Evolutionary conservation across 352 stramenopile species (phyloP), one percentile per base, ranked within the genome.

Genomic region (Globisporangium alternatum): DNA sequence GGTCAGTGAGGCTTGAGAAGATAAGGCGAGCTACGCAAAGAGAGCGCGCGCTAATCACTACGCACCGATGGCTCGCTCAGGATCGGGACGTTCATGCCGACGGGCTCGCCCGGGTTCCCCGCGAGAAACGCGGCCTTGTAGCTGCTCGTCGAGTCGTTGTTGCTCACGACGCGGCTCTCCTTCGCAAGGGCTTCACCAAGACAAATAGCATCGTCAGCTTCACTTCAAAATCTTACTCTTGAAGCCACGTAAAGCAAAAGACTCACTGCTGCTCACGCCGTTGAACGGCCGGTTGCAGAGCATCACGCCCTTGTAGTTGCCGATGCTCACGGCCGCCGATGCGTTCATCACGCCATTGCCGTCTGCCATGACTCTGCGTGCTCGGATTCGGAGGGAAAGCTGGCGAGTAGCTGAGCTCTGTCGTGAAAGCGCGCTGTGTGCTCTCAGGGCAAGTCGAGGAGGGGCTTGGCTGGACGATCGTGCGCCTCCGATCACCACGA

Each of bases 271-370:
- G 62, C 74, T 88, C 57, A 92, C 86, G 52, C 90, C 90, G 51
- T 94, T 95, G 80, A 98, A 98, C 15, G 93, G 93, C 22, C 93
- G 76, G 72, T 98, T 97, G 78, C 93, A 98, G 35, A 98, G 83
- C 92, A 98, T 98, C 30, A 98, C 93, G 60, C 92, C 93, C 76
- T 98, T 98, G 77, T 98, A 98, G 81, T 97, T 98, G 70, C 90
- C 92, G 68, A 97, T 97, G 63, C 82, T 93, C 65, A 95, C 81
- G 35, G 80, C 80, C n/a, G 70, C 74, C 22, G 68, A 62, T 9
- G 72, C 67, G 67, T 28, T 47, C 71, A 67, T 58, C 55, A 41
- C 65, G 30, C 51, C 69, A 66, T 60, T 60, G 55, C 52, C 31
- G 30, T 79, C 78, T 56, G 71, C 71, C 76, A 75, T 81, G 28